These are phyloP conservation scores for Hypericum perforatum DNA, from an alignment of 345 rosid species.

Conservation along the genomic window DNA sequence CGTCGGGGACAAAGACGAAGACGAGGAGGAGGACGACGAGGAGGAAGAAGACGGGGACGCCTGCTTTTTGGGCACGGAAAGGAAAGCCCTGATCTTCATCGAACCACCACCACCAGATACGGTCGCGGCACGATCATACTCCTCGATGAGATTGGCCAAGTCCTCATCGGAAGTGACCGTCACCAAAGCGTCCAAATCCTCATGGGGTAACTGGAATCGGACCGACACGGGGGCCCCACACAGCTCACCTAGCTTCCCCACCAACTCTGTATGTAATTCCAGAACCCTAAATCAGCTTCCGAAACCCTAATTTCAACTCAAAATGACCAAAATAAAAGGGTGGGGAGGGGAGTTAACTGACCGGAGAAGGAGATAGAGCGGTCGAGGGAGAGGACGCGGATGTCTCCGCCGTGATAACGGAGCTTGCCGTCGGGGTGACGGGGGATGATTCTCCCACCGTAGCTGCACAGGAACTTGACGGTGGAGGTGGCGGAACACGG, in stretches of 20 bases:
- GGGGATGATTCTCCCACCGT: conserved; percentile 3
- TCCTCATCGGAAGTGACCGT: conserved; percentile 1
- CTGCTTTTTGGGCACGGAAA: neutral
- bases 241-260: neutral
- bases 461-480: conserved; percentile 3
- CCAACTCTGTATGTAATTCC: neutral
- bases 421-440: conserved; percentile 2
- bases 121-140: neutral
- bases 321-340: neutral
- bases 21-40: neutral
- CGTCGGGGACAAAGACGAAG: neutral
- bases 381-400: conserved; percentile 5
- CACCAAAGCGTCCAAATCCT: conserved; percentile 1
- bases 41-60: neutral
- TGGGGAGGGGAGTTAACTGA: neutral
- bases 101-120: neutral
- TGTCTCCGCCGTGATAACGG: conserved; percentile 2
- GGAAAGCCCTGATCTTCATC: neutral
- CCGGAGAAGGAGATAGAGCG: conserved; percentile 7
- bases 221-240: neutral
- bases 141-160: neutral
- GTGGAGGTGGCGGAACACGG: neutral
- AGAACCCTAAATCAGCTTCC: too few relatives aligned
- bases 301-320: neutral
- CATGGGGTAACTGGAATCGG: neutral